Percentiles rank a stretch among this genome's conserved stretches.
phyloP scores from a whole-genome alignment of 495 filamentous ascomycete species.

The Cladorrhinum samala region DNA sequence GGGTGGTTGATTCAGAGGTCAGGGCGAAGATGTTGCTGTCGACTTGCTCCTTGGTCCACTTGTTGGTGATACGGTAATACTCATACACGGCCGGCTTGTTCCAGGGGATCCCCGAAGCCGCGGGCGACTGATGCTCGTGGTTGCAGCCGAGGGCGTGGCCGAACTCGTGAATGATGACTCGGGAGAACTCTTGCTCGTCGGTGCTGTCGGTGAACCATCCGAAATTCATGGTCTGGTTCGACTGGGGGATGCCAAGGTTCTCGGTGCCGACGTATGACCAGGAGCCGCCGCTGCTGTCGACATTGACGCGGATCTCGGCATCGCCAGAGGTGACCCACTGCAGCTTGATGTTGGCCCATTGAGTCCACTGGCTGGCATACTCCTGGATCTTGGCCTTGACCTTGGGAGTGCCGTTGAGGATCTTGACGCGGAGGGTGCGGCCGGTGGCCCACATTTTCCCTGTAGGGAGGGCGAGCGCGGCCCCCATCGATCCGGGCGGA shows the following conservation, averaged over 20 bases:
- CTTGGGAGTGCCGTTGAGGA: slow-evolving; percentile 2
- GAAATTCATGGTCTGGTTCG: slow-evolving; percentile 5
- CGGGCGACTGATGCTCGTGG: slow-evolving; percentile 9
- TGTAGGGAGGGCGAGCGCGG: neutral
- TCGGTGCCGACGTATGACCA: slow-evolving; percentile 3
- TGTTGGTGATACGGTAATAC: neutral
- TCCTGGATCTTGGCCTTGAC: slow-evolving; percentile 8
- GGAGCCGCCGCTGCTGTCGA: slow-evolving; percentile 2
- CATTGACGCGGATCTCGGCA: slow-evolving; percentile 4
- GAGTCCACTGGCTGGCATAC: slow-evolving; percentile 2
- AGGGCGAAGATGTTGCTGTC: slow-evolving; percentile 7
- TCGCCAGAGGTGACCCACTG: slow-evolving; percentile 1
- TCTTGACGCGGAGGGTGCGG: slow-evolving; percentile 8
- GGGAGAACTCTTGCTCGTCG: neutral
- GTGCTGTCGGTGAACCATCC: slow-evolving; percentile 3
- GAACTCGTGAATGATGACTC: slow-evolving; percentile 8
- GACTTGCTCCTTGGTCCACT: neutral
- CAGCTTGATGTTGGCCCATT: slow-evolving; percentile 6
- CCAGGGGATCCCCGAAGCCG: slow-evolving; percentile 1
- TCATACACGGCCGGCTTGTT: slow-evolving; percentile 4
- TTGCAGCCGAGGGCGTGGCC: slow-evolving; percentile 10
- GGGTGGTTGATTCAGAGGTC: neutral
- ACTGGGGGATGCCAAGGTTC: neutral
- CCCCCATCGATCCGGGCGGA: neutral
- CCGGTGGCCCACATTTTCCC: slow-evolving; percentile 1